These are phyloP conservation scores for Alternaria incomplexa DNA, from an alignment of 2,329 filamentous ascomycete genomes.

Conservation along the genomic window DNA sequence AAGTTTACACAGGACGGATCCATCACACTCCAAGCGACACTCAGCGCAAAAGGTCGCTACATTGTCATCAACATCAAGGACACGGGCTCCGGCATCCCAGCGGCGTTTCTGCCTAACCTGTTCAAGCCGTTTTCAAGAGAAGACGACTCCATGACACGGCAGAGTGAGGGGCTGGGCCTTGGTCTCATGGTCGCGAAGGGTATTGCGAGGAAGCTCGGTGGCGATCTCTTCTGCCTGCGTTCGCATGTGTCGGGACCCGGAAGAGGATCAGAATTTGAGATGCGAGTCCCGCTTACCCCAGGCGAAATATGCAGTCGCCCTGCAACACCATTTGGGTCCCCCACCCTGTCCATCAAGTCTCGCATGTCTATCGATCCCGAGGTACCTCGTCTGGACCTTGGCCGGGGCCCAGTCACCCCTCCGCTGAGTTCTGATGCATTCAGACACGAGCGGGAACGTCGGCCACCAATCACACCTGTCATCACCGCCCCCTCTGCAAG, in stretches of 20 bases:
- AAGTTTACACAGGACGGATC: slow-evolving; percentile 72
- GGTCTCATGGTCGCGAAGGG: slow-evolving; percentile 76
- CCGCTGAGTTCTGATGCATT: slow-evolving; percentile 33
- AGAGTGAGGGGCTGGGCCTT: slow-evolving; percentile 71
- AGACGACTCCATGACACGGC: slow-evolving; percentile 70
- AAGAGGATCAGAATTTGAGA: slow-evolving; percentile 72
- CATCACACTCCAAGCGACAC: slow-evolving; percentile 62
- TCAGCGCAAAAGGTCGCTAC: slow-evolving; percentile 59
- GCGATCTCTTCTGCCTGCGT: slow-evolving; percentile 68
- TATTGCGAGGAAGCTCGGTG: slow-evolving; percentile 70
- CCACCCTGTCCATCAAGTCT: slow-evolving; percentile 46
- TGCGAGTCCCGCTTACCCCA: slow-evolving; percentile 66
- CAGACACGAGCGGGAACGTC: slow-evolving; percentile 20
- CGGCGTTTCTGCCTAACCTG: slow-evolving; percentile 68
- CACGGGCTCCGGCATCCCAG: slow-evolving; percentile 71
- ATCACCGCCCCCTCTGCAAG: slow-evolving; percentile 17
- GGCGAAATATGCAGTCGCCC: slow-evolving; percentile 58
- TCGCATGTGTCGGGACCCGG: slow-evolving; percentile 67
- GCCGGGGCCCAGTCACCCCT: slow-evolving; percentile 35
- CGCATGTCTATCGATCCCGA: slow-evolving; percentile 41
- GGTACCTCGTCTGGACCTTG: slow-evolving; percentile 19
- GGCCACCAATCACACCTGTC: slow-evolving; percentile 13
- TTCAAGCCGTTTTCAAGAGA: slow-evolving; percentile 75
- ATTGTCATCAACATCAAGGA: slow-evolving; percentile 68
- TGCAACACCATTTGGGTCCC: slow-evolving; percentile 57